Evolutionary conservation across 352 stramenopile species (phyloP), one percentile per base, ranked within the genome.

Genomic region (Pythium inflatum): DNA sequence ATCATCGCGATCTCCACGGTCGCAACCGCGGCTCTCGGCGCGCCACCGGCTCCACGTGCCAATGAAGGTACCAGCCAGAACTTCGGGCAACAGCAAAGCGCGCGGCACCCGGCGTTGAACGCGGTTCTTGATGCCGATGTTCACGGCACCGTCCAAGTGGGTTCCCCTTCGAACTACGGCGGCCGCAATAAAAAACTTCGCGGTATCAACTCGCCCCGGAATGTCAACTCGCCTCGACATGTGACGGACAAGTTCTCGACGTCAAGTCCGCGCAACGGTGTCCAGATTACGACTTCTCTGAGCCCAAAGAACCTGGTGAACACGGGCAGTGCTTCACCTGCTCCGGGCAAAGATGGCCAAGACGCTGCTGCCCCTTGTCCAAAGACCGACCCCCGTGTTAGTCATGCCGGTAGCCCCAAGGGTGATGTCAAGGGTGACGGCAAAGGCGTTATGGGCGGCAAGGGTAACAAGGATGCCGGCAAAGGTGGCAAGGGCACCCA

Each of bases 1-100:
- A 76, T 88, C 75, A 88, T 86, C 72, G 73, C 78, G 60, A 74
- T 88, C 58, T 79, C 80, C 31, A 83, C 76, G 34, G 74, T 83
- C 53, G 72, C 77, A 33, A 74, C 75, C 18, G 64, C 77, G 18
- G 66, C 78, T 22, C 74, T 82, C 54, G 78, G 67, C 38, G 68
- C 33, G 16, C 61, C 61, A 20, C 61, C 54, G 45, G 58, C 43
- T 4, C 59, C 64, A 22, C 73, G 69, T 40, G 64, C 58, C 62
- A 74, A 80, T 53, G 51, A 62, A 31, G 73, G 68, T 50, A 31
- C 36, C 33, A 74, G 30, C 56, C 49, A 40, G 25, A 68, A 75
- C 51, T 62, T 68, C 54, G 66, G 55, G 36, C 51, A 69, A 16
- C 50, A 55, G 75, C 71, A 40, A 62, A 76, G 48, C 66, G 76